Percentiles rank a stretch among this genome's conserved stretches.
These are phyloP conservation scores for Typha latifolia DNA, from an alignment of 176 grass and related monocot species.

Conservation along the genomic window DNA sequence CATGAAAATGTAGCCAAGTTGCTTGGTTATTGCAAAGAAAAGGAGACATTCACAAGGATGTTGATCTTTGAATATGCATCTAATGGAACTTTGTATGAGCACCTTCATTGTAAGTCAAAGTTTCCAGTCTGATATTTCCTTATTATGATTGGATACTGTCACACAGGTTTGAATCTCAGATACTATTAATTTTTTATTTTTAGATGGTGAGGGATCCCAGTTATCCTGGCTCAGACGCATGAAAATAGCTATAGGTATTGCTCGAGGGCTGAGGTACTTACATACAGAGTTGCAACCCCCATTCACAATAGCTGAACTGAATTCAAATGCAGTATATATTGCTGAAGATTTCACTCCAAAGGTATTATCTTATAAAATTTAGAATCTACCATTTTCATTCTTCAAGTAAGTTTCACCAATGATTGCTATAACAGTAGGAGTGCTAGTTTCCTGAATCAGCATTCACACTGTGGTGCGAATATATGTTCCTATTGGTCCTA, in stretches of 20 bases:
- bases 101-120: slow-evolving; percentile 61
- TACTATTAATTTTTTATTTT: not conserved
- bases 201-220: slow-evolving; percentile 77
- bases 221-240: slow-evolving; percentile 88
- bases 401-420: not conserved
- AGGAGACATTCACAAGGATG: slow-evolving; percentile 88
- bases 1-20: slow-evolving; percentile 94
- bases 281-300: slow-evolving; percentile 74
- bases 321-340: slow-evolving; percentile 55
- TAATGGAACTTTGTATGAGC: slow-evolving; percentile 79
- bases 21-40: slow-evolving; percentile 79
- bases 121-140: too few species aligned
- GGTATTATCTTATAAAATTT: slow-evolving; percentile 17
- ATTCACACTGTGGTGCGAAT: too few species aligned
- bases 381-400: not conserved
- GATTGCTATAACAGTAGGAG: not conserved
- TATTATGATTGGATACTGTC: too few species aligned
- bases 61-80: slow-evolving; percentile 95
- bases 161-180: too few species aligned
- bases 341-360: slow-evolving; percentile 94
- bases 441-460: too few species aligned
- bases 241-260: slow-evolving; percentile 88
- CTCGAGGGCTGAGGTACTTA: slow-evolving; percentile 66
- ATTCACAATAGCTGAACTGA: slow-evolving; percentile 65
- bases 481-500: too few species aligned